Conservation (phyloP, 2,329 filamentous ascomycete species). For the Chrysosporium queenslandicum region DNA sequence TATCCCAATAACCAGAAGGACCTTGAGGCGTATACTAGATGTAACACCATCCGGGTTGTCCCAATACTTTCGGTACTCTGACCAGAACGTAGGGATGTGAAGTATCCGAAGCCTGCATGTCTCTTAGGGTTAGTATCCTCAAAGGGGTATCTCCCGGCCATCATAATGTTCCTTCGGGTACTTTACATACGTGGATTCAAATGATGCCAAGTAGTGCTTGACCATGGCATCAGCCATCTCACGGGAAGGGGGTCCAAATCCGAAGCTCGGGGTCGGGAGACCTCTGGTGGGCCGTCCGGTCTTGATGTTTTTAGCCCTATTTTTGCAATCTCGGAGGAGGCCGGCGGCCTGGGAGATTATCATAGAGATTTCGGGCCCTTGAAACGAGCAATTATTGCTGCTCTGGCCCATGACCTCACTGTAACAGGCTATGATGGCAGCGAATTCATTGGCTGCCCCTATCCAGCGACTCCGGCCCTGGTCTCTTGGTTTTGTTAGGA, state of each 20-base stretch:
- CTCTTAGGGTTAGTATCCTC: too few species aligned
- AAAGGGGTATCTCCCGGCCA: too few species aligned
- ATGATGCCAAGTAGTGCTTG: constrained; percentile 23
- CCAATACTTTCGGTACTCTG: not conserved
- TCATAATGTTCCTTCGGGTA: too few species aligned
- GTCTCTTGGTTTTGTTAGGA: constrained; percentile 6
- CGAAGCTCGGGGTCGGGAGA: constrained; percentile 7
- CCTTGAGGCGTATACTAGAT: not conserved
- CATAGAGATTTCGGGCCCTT: not conserved
- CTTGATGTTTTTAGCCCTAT: constrained; percentile 18
- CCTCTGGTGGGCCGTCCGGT: constrained; percentile 15
- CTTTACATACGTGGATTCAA: constrained; percentile 21
- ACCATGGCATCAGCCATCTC: constrained; percentile 16
- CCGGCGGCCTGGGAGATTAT: not conserved
- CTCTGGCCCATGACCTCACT: not conserved
- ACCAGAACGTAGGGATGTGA: not conserved
- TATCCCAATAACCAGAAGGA: not conserved
- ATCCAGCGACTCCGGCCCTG: constrained; percentile 8
- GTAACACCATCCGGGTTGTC: not conserved
- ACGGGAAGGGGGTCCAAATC: constrained; percentile 11
- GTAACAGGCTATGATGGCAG: constrained; percentile 7
- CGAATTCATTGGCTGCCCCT: constrained; percentile 4
- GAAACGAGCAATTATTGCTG: not conserved
- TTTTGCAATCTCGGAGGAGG: constrained; percentile 17
- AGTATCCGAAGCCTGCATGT: too few species aligned